Conservation (phyloP, 73 alveolate species). For the Blepharisma japonicum region DNA sequence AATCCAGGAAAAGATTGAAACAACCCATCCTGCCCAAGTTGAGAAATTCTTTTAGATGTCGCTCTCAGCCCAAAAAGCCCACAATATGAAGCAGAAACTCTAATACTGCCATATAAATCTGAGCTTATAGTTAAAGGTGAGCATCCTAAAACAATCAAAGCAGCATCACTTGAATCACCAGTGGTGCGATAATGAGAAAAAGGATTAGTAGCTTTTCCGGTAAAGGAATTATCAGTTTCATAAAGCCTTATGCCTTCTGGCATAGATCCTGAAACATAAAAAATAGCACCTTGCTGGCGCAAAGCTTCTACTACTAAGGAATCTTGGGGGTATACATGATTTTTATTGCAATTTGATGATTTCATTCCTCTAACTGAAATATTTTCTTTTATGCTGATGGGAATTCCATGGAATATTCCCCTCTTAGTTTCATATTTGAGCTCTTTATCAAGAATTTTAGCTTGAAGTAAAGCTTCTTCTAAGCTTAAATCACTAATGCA, state of each 20-base stretch:
- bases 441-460: background rate
- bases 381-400: slow-evolving; percentile 63
- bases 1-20: too few relatives aligned
- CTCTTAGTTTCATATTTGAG: background rate
- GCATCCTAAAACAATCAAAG: slow-evolving; percentile 55
- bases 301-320: slow-evolving; percentile 45
- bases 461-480: too few relatives aligned
- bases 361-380: slow-evolving; percentile 41
- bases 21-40: too few relatives aligned
- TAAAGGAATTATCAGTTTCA: slow-evolving; percentile 59
- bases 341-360: slow-evolving; percentile 42
- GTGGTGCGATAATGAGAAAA: slow-evolving; percentile 52
- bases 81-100: slow-evolving; percentile 56
- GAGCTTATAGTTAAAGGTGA: slow-evolving; percentile 62
- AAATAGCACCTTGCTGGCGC: slow-evolving; percentile 66
- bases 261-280: slow-evolving; percentile 57
- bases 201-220: slow-evolving; percentile 73
- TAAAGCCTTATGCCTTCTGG: slow-evolving; percentile 63
- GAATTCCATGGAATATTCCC: slow-evolving; percentile 60
- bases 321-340: slow-evolving; percentile 37
- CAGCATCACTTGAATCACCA: slow-evolving; percentile 80
- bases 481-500: too few relatives aligned
- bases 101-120: slow-evolving; percentile 60
- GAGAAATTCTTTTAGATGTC: slow-evolving; percentile 52
- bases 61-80: slow-evolving; percentile 65